Percentiles rank a stretch among this genome's conserved stretches.
These are phyloP conservation scores for Lentinula raphanica DNA, from an alignment of 768 basidiomycete genomes.

Conservation along the genomic window DNA sequence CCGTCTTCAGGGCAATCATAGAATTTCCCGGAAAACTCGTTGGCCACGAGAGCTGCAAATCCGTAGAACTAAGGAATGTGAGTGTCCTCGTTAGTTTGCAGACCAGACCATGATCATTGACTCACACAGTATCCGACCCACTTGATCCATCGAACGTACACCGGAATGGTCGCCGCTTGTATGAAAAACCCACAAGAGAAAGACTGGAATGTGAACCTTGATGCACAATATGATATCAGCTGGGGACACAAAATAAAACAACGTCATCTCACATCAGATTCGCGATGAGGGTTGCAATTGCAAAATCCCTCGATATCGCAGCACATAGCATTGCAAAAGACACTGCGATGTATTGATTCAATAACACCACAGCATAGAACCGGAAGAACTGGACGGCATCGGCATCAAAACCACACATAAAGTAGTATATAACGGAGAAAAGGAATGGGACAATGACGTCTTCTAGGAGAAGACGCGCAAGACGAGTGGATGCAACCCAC, in stretches of 20 bases:
- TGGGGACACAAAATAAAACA: slow-evolving; percentile 31
- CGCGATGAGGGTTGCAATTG: slow-evolving; percentile 60
- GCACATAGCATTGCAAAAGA: slow-evolving; percentile 30
- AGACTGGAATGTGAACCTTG: slow-evolving; percentile 41
- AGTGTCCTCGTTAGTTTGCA: neutral
- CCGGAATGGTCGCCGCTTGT: slow-evolving; percentile 55
- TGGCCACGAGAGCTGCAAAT: slow-evolving; percentile 6
- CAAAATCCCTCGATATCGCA: slow-evolving; percentile 39
- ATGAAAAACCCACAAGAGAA: slow-evolving; percentile 62
- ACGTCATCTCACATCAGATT: slow-evolving; percentile 42
- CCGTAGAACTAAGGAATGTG: slow-evolving; percentile 8
- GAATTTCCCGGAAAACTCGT: slow-evolving; percentile 7
- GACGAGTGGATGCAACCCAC: slow-evolving; percentile 22
- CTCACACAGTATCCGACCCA: slow-evolving; percentile 49
- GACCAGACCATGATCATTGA: neutral
- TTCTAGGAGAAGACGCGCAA: slow-evolving; percentile 8
- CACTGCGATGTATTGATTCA: slow-evolving; percentile 53
- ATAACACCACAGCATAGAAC: slow-evolving; percentile 57
- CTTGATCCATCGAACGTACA: slow-evolving; percentile 65
- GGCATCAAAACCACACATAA: slow-evolving; percentile 64
- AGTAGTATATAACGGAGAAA: slow-evolving; percentile 29
- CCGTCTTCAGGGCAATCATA: slow-evolving; percentile 8
- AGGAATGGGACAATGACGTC: slow-evolving; percentile 10
- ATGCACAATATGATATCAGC: neutral
- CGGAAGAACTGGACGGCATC: slow-evolving; percentile 65